Base-by-base conservation (phyloP, 306 rosid species). In the Hippophae rhamnoides region DNA sequence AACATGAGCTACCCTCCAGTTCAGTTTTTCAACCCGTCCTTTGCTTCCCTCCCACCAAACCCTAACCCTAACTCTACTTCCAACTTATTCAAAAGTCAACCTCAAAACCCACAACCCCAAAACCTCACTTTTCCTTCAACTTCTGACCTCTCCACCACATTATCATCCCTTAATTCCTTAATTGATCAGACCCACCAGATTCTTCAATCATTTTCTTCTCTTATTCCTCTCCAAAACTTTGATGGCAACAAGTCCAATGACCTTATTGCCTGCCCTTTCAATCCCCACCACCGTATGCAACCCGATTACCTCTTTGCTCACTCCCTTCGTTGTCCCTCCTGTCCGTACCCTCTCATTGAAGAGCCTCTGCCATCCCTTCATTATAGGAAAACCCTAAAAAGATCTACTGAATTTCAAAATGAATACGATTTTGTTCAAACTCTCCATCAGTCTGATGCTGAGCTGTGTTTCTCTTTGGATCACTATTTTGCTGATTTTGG, bases 251-350 rank as follows among this genome's bases (percentile, higher is more conserved):
- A 48, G 25, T 18, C 43, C 25, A 45, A 42, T 64, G 14, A 38
- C 59, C 70, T 76, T 53, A 10, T 83, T 11, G 64, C 66, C 45
- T 85, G 95, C 73, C 80, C 76, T 31, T 76, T 85, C 63, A 67
- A 85, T 56, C 76, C 62, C 3, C 72, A 77, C 61, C 98, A 90
- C 74, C 78, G 72, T 9, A 9, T 87, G 27, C 87, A 77, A 6
- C 85, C 86, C 5, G 44, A 64, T 12, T 71, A 79, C 69, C 86
- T 83, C 61, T 85, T 87, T 70, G 76, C 57, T 44, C 95, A 87
- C 76, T 76, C 73, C 68, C 89, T 85, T 44, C 78, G 60, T 9
- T 87, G 95, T 67, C 63, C 82, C 23, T 83, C 86, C 62, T 74
- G 88, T n/a, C 82, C 87, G 0, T 62, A 25, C 46, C 67, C 79